Base-by-base conservation (phyloP, 1,284 basidiomycete species). In the Leccinum pachyderme region DNA sequence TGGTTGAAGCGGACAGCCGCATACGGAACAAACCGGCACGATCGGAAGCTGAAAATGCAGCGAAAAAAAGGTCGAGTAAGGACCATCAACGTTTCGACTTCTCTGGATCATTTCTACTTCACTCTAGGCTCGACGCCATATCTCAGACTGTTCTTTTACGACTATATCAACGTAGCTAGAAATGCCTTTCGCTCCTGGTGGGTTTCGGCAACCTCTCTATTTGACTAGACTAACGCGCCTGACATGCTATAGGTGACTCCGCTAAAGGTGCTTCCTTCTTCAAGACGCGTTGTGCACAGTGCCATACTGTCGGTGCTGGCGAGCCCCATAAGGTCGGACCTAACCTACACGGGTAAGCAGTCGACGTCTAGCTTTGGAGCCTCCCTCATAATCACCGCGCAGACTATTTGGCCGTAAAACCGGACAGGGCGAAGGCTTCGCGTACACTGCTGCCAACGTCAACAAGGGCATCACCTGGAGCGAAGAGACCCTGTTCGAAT, bases 271-370 rank as follows among this genome's bases (percentile, higher is more conserved):
- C 94, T 71, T 77, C 80, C 73, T 87, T 95, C 72, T 95, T 95
- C 87, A 93, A 93, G 84, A 96, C 93, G 65, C 93, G 95, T 63
- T 99, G 96, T 72, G 93, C 93, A 57, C 95, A 98, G 75, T 99
- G 96, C 81, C 96, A 99, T 78, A 98, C 94, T 63, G 75, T 92
- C 65, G 92, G 81, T 64, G 79, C 83, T 64, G 91, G 92, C 62
- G 95, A 89, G 65, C 79, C 86, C 48, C 82, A 94, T 80, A 91
- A 91, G 79, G 93, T 96, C 61, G 94, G 94, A 60, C 95, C 95
- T 59, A 97, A 97, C 83, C 84, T 98, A 47, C 87, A 95, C 74
- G 95, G 88, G 95, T 87, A 68, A 75, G 82, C 6, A 46, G 5
- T 39, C 24, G 12, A 31, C 31, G 1, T 6, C 1, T 35, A 5